Conservation (phyloP, 2,329 filamentous ascomycete species). For the Conoideocrella luteorostrata region DNA sequence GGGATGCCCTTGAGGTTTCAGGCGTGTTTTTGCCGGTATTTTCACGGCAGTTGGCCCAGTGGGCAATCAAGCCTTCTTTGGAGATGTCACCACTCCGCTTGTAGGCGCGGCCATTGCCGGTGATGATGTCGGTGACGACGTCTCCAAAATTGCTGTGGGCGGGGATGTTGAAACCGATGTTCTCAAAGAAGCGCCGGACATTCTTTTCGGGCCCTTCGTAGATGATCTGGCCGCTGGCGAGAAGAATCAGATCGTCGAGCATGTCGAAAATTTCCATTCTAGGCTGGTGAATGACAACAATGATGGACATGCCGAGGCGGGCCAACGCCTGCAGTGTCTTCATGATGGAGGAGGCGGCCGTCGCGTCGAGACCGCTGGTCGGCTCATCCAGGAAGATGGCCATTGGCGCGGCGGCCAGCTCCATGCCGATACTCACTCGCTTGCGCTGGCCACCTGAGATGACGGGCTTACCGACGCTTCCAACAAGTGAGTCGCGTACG, state of each 20-base stretch:
- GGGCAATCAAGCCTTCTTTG: constrained; percentile 41
- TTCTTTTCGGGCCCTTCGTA: constrained; percentile 43
- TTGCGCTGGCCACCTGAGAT: constrained; percentile 54
- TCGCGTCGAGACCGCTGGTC: constrained; percentile 48
- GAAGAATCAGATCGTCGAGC: constrained; percentile 49
- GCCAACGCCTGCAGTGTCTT: constrained; percentile 46
- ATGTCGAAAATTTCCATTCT: constrained; percentile 51
- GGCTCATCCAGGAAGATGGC: constrained; percentile 49
- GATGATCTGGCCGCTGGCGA: constrained; percentile 48
- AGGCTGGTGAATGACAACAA: constrained; percentile 56
- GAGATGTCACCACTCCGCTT: constrained; percentile 39
- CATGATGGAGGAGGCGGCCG: constrained; percentile 50
- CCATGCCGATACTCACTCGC: constrained; percentile 53
- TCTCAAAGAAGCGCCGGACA: constrained; percentile 43
- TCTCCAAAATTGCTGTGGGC: constrained; percentile 48
- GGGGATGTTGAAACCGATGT: constrained; percentile 45
- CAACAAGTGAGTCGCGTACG: constrained; percentile 45
- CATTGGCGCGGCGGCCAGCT: constrained; percentile 51
- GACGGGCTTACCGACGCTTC: constrained; percentile 42
- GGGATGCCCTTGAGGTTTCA: constrained; percentile 20
- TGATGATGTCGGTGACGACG: constrained; percentile 55
- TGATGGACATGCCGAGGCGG: constrained; percentile 48
- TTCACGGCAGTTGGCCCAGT: constrained; percentile 35
- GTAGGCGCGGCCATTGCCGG: constrained; percentile 48
- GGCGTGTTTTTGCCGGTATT: constrained; percentile 4